Evolutionary conservation across 768 basidiomycete species (phyloP).

Genomic region (Lactifluus pinguis): DNA sequence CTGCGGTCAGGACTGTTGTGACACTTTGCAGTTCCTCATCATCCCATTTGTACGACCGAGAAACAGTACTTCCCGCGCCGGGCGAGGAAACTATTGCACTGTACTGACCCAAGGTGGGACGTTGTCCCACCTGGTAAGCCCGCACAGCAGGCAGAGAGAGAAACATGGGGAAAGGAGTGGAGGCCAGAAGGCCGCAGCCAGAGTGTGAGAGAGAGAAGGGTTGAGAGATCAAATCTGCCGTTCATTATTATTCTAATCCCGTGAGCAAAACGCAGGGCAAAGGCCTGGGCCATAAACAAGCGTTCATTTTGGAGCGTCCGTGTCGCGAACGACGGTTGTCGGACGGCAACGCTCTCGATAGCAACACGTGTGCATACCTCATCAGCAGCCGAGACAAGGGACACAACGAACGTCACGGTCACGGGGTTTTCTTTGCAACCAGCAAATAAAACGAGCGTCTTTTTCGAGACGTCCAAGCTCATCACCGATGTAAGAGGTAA

Average conservation of each 20-base stretch:
- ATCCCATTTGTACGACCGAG: not conserved
- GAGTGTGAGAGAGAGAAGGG: not conserved
- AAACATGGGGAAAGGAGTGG: constrained; percentile 1
- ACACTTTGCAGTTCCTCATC: not conserved
- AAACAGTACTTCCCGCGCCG: not conserved
- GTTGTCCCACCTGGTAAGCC: not conserved
- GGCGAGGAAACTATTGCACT: not conserved
- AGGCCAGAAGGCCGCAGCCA: constrained; percentile 6
- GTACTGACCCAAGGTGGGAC: not conserved
- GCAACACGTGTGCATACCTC: not conserved
- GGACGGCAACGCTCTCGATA: constrained; percentile 8
- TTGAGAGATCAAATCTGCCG: not conserved
- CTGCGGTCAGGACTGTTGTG: not conserved
- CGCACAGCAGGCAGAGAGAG: constrained; percentile 14
- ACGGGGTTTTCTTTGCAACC: not conserved
- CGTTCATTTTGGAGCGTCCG: not conserved
- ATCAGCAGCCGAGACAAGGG: not conserved
- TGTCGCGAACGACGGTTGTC: constrained; percentile 8
- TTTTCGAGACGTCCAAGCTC: no score
- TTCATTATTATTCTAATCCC: not conserved
- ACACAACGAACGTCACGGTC: no score
- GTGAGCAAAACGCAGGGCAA: not conserved
- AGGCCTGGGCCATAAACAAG: not conserved
- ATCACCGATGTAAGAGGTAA: no score
- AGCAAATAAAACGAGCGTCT: no score